Evolutionary conservation across 805 yeast genomes (phyloP), one percentile per base, ranked within the genome.

Genomic region (Saccharomycopsis amapae): DNA sequence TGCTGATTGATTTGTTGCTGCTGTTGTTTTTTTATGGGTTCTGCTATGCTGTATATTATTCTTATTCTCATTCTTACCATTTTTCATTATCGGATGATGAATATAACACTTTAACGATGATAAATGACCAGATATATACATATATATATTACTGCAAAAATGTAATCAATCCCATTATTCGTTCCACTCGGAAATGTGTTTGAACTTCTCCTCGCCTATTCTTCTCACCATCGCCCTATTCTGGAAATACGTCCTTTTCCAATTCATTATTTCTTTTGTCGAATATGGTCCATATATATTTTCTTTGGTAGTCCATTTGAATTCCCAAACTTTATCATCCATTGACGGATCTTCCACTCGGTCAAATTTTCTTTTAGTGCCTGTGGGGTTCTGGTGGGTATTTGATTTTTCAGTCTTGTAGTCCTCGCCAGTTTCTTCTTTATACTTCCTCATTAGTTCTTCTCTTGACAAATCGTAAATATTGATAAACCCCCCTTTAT

Each of bases 391-490:
- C 40, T 50, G 56, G n/a, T 45, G 26, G 32, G 18, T n/a, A n/a
- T n/a, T n/a, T n/a, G n/a, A n/a, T n/a, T n/a, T n/a, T n/a, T n/a
- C n/a, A n/a, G n/a, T n/a, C 40, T 63, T 52, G 54, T 63, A 62
- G 35, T 54, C 52, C 33, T 53, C 49, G 0, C 81, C 81, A 0
- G 78, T 63, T 39, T 68, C 68, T 20, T 60, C 57, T 38, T 61
- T 60, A 52, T 66, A 75, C 37, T 57, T 57, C 43, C 81, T 54
- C 58, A 68, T 65, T 32, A 81, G 58, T 56, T 77, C 78, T 53
- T 82, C 89, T 49, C 75, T 62, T 5, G 71, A 69, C 57, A 68
- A 36, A 4, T 79, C 82, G 56, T 81, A 81, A 2, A 73, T 61
- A 13, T 72, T 70, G 1, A 52, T 48, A 25, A 71, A 36, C 0